Percentiles rank a stretch among this genome's conserved stretches.
Evolutionary conservation across 495 filamentous ascomycete genomes (phyloP).

Genomic region (Hypoxylon lenormandii): DNA sequence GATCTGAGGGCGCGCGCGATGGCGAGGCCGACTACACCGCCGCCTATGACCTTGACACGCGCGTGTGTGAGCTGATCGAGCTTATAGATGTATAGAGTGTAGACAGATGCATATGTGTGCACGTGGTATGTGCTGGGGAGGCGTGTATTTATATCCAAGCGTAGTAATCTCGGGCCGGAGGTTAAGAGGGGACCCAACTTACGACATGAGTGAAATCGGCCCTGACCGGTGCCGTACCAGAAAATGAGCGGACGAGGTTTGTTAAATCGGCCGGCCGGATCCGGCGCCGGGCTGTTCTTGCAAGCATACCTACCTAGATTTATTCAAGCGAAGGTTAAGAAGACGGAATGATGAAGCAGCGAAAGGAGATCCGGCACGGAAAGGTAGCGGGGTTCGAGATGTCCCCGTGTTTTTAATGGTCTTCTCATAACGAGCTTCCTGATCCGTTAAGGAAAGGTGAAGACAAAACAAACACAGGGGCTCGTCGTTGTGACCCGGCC

Average conservation of each 20-base stretch:
- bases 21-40: conserved; percentile 90
- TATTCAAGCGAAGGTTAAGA: too few species aligned
- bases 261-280: not conserved
- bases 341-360: too few species aligned
- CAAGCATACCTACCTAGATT: conserved; percentile 6
- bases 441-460: not conserved
- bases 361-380: too few species aligned
- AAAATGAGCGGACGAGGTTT: conserved; percentile 41
- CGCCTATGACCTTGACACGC: conserved; percentile 84
- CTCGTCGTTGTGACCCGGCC: not conserved
- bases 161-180: not conserved
- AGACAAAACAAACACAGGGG: not conserved
- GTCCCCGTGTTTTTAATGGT: not conserved
- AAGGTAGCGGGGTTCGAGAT: too few species aligned
- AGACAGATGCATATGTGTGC: not conserved
- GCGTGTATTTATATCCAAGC: conserved; percentile 1
- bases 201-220: conserved; percentile 89
- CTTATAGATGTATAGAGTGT: not conserved
- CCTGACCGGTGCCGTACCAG: conserved; percentile 45
- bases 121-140: not conserved
- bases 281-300: conserved; percentile 25
- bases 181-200: conserved; percentile 29
- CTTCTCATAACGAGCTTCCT: too few species aligned
- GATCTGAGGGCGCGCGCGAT: conserved; percentile 80
- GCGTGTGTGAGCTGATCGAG: not conserved